Conservation (phyloP, 805 yeast species). For the Barnettozyma siamensis region DNA sequence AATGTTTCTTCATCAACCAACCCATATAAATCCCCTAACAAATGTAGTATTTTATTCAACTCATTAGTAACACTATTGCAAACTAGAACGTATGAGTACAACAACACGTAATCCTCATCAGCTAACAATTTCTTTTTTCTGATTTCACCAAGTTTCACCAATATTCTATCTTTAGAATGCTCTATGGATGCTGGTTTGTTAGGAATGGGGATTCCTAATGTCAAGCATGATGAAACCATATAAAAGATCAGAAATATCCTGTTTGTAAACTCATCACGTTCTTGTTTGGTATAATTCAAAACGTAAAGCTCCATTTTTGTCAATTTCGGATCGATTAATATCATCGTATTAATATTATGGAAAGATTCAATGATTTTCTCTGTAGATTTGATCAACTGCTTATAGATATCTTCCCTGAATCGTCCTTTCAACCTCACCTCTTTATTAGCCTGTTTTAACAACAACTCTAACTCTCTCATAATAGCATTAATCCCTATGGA, state of each 20-base stretch:
- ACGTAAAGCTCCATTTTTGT: slow-evolving; percentile 50
- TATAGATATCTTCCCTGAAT: slow-evolving; percentile 52
- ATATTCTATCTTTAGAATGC: slow-evolving; percentile 64
- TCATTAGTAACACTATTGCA: slow-evolving; percentile 63
- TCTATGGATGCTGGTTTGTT: slow-evolving; percentile 71
- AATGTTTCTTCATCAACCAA: slow-evolving; percentile 39
- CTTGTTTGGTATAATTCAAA: slow-evolving; percentile 46
- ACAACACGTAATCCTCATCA: slow-evolving; percentile 70
- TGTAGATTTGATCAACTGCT: slow-evolving; percentile 46
- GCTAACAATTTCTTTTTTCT: slow-evolving; percentile 37
- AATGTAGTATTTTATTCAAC: slow-evolving; percentile 48
- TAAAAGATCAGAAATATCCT: slow-evolving; percentile 72
- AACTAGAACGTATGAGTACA: slow-evolving; percentile 71
- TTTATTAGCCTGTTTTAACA: slow-evolving; percentile 65
- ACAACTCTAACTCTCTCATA: slow-evolving; percentile 52
- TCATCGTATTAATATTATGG: slow-evolving; percentile 66
- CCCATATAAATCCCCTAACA: slow-evolving; percentile 58
- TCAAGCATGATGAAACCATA: slow-evolving; percentile 70
- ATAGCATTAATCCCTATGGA: slow-evolving; percentile 43
- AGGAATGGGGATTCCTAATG: slow-evolving; percentile 73
- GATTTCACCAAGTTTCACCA: slow-evolving; percentile 57
- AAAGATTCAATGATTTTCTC: slow-evolving; percentile 66
- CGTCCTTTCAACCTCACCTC: slow-evolving; percentile 72
- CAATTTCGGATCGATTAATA: slow-evolving; percentile 53
- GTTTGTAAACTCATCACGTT: slow-evolving; percentile 64